These are phyloP conservation scores for Cajanus cajan DNA, from an alignment of 306 rosid species.

Conservation along the genomic window DNA sequence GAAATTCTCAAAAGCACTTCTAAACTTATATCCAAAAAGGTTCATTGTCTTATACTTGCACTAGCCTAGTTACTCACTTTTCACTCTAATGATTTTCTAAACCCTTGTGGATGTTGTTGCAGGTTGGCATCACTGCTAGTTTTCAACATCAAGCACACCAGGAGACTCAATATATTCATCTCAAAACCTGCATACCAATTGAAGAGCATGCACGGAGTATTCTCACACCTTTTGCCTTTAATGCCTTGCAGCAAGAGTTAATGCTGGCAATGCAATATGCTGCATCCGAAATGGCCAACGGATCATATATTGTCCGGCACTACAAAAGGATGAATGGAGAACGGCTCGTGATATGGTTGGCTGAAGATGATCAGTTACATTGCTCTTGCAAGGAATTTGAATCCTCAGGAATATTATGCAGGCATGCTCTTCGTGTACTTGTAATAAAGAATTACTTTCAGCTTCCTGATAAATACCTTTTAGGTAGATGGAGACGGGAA, in stretches of 20 bases:
- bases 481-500: conserved; percentile 75
- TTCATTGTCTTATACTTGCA: no score
- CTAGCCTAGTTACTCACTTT: not conserved
- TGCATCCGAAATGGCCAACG: conserved; percentile 70
- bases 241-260: conserved; percentile 76
- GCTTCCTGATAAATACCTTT: conserved; percentile 76
- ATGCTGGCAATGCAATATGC: conserved; percentile 82
- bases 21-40: no score
- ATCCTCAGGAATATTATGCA: conserved; percentile 82
- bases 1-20: no score
- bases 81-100: conserved; percentile 19
- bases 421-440: conserved; percentile 75
- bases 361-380: conserved; percentile 73
- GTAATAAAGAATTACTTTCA: conserved; percentile 78
- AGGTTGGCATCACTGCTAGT: conserved; percentile 75
- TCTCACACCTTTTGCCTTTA: conserved; percentile 83
- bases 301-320: conserved; percentile 70
- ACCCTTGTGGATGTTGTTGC: conserved; percentile 31
- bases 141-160: conserved; percentile 55
- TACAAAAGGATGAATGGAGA: conserved; percentile 78
- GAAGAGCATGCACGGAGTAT: conserved; percentile 83
- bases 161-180: conserved; percentile 62
- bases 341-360: conserved; percentile 69
- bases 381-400: conserved; percentile 98
- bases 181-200: conserved; percentile 77